A percentile compares a stretch with the other conserved stretches of the same genome.
Conservation (phyloP, 441 rosid species). For the Hura crepitans region DNA sequence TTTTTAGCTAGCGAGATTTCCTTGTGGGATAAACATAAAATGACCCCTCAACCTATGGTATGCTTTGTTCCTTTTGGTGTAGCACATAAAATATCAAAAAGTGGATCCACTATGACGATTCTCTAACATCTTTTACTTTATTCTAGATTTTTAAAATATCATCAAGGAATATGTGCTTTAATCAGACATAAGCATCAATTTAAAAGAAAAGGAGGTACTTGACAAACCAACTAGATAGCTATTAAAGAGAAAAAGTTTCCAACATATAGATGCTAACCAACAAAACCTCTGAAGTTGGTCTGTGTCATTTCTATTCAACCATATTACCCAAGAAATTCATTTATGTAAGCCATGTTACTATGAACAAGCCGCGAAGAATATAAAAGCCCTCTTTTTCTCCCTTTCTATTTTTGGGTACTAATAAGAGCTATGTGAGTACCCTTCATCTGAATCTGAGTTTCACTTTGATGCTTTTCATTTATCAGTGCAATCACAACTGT, state of each 20-base stretch:
- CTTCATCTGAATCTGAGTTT: conserved; percentile 13
- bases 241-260: conserved; percentile 15
- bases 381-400: background rate
- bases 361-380: background rate
- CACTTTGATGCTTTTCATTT: conserved; percentile 6
- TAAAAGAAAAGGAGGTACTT: background rate
- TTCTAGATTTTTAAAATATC: conserved; percentile 13
- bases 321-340: background rate
- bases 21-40: background rate
- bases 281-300: conserved; percentile 2
- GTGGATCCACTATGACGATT: conserved; percentile 33
- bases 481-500: background rate
- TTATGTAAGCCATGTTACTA: background rate
- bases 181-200: conserved; percentile 21
- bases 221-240: conserved; percentile 11
- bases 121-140: conserved; percentile 24
- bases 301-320: background rate
- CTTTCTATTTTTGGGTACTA: background rate
- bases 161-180: conserved; percentile 29
- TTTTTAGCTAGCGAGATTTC: background rate
- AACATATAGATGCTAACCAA: conserved; percentile 3
- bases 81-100: conserved; percentile 23
- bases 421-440: background rate
- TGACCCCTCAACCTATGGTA: background rate
- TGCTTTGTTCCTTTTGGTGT: conserved; percentile 17